Evolutionary conservation across 2,329 filamentous ascomycete genomes (phyloP).

Genomic region (Botrytis porri): DNA sequence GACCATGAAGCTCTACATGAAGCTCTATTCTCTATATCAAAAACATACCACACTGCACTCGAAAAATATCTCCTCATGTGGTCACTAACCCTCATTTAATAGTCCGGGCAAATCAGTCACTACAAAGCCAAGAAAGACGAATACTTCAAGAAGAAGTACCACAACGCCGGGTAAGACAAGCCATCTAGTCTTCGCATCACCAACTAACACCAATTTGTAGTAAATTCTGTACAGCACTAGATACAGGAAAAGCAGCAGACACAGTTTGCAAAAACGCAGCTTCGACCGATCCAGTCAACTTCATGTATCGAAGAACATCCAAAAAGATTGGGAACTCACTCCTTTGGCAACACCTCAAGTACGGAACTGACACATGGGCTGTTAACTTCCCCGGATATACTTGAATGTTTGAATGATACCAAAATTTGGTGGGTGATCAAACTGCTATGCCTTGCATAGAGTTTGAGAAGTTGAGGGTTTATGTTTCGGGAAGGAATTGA

Average conservation of each 20-base stretch:
- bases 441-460: neutral
- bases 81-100: neutral
- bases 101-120: conserved; percentile 7
- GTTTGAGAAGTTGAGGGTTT: neutral
- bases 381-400: conserved; percentile 16
- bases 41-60: neutral
- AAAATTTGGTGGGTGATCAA: neutral
- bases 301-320: conserved; percentile 16
- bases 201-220: neutral
- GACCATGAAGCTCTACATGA: neutral
- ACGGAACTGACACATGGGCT: conserved; percentile 14
- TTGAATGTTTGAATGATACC: neutral
- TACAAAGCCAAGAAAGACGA: neutral
- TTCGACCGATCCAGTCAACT: conserved; percentile 10
- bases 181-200: neutral
- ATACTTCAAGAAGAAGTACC: conserved; percentile 12
- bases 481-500: neutral
- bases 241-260: neutral
- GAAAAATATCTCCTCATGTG: neutral
- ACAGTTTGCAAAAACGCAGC: conserved; percentile 11
- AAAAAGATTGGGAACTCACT: conserved; percentile 14
- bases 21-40: too few relatives aligned
- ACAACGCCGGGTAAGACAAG: conserved; percentile 1
- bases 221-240: conserved; percentile 8
- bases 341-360: conserved; percentile 15